Percentiles rank a stretch among this genome's conserved stretches.
Conservation (phyloP, 164 flowering plant species). For the Vitis cinerea region DNA sequence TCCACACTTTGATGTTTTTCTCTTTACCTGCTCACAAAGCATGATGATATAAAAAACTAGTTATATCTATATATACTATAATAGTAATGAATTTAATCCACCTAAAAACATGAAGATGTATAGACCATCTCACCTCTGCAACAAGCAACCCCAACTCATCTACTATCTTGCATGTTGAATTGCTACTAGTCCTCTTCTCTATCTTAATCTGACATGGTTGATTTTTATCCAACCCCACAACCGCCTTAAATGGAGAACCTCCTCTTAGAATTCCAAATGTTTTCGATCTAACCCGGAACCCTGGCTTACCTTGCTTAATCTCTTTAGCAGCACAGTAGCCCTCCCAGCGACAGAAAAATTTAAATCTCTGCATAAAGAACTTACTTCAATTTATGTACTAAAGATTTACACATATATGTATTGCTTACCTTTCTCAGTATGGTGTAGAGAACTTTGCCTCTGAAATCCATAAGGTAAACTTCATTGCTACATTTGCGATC, state of each 20-base stretch:
- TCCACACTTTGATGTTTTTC: constrained; percentile 31
- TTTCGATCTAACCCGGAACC: constrained; percentile 12
- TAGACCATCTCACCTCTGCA: constrained; percentile 28
- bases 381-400: background rate
- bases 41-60: no score
- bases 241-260: constrained; percentile 11
- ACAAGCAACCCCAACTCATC: constrained; percentile 18
- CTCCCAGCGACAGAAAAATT: constrained; percentile 14
- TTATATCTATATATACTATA: no score
- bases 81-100: background rate
- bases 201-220: constrained; percentile 11
- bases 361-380: constrained; percentile 10
- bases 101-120: background rate
- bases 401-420: no score
- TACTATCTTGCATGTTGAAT: constrained; percentile 23
- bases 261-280: constrained; percentile 7
- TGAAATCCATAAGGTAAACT: constrained; percentile 43
- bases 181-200: constrained; percentile 10
- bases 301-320: background rate
- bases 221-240: constrained; percentile 8
- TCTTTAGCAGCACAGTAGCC: constrained; percentile 11
- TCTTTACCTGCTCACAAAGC: constrained; percentile 24
- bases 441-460: constrained; percentile 32
- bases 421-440: constrained; percentile 27
- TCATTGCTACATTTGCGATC: constrained; percentile 19